Percentiles rank a stretch among this genome's conserved stretches.
These are phyloP conservation scores for Populus deltoides DNA, from an alignment of 345 rosid species.

Conservation along the genomic window DNA sequence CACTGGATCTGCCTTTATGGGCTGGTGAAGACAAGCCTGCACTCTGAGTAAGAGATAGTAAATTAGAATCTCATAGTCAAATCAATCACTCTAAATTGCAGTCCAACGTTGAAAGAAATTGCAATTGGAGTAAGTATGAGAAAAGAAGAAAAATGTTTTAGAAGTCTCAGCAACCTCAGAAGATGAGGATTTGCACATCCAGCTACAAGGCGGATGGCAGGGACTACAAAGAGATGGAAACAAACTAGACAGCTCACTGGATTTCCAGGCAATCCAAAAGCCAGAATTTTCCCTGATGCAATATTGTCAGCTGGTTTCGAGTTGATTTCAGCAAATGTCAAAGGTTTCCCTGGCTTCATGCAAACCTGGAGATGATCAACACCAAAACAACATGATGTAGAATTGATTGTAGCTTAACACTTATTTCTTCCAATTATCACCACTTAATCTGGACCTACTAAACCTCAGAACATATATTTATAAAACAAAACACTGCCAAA, in stretches of 20 bases:
- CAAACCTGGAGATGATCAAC: slow-evolving; percentile 52
- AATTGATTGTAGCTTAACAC: slow-evolving; percentile 6
- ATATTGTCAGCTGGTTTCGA: slow-evolving; percentile 34
- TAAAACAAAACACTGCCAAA: neutral
- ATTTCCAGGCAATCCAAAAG: slow-evolving; percentile 97
- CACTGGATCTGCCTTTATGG: slow-evolving; percentile 59
- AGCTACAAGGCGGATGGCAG: slow-evolving; percentile 68
- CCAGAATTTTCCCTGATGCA: slow-evolving; percentile 53
- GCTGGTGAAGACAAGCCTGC: slow-evolving; percentile 61
- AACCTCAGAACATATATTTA: neutral
- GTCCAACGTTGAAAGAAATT: neutral
- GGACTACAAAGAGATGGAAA: slow-evolving; percentile 83
- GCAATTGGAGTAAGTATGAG: neutral
- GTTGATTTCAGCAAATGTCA: slow-evolving; percentile 77
- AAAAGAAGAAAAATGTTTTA: slow-evolving; percentile 2
- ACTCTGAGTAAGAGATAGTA: slow-evolving; percentile 44
- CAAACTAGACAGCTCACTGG: slow-evolving; percentile 94
- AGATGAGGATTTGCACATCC: slow-evolving; percentile 84
- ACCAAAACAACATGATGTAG: neutral
- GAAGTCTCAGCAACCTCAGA: slow-evolving; percentile 53
- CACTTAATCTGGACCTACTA: neutral
- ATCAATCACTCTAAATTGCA: neutral
- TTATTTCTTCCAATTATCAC: neutral
- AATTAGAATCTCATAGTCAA: neutral
- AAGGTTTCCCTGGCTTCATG: slow-evolving; percentile 95